Conservation (phyloP, 1,284 basidiomycete genomes). For the Trametes sp. region DNA sequence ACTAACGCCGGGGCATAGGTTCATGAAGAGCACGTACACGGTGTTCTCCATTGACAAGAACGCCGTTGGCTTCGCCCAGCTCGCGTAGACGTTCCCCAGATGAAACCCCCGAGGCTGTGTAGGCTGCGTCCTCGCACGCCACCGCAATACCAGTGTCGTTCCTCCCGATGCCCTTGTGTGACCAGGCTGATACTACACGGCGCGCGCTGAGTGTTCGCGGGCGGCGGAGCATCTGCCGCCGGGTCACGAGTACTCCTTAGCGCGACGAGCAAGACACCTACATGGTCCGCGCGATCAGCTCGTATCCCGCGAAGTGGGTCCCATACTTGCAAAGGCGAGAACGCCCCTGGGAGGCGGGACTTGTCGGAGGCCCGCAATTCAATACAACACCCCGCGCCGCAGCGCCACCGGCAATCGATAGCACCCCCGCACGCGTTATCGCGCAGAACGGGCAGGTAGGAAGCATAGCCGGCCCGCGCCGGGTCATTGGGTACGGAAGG, state of each 20-base stretch:
- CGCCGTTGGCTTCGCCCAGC: conserved; percentile 31
- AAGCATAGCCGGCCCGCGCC: conserved; percentile 1
- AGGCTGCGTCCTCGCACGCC: background rate
- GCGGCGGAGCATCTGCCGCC: too few species aligned
- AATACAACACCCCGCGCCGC: background rate
- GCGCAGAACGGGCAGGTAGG: conserved; percentile 3
- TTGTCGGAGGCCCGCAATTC: background rate
- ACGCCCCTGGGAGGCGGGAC: background rate
- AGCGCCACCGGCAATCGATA: background rate
- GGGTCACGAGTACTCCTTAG: too few species aligned
- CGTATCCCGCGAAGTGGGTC: too few species aligned
- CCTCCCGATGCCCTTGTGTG: background rate
- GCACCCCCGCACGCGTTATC: background rate
- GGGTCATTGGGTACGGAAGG: background rate
- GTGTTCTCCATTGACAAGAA: conserved; percentile 30
- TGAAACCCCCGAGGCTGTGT: background rate
- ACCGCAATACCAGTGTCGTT: background rate
- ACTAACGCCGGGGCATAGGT: background rate
- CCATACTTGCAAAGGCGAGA: too few species aligned
- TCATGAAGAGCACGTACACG: conserved; percentile 36
- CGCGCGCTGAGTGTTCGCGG: background rate
- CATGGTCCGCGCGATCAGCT: too few species aligned
- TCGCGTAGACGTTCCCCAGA: background rate
- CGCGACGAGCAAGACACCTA: too few species aligned
- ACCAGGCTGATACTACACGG: too few species aligned